Conservation (phyloP, 371 early-diverging fungal genomes). For the Mortierella sp. region DNA sequence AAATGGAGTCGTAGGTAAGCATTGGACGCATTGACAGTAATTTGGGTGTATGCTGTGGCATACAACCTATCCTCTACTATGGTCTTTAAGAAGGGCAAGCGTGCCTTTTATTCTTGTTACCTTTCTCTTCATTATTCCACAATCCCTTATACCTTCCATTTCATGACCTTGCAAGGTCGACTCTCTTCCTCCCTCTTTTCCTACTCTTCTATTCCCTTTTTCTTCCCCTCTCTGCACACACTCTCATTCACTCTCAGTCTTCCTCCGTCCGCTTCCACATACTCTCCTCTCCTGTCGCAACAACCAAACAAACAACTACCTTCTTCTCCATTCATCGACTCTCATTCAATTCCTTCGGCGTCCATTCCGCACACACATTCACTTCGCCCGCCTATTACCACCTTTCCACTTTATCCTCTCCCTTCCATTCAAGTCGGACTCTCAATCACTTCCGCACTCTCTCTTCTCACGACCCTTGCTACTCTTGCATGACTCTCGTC, state of each 20-base stretch:
- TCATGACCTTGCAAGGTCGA: not conserved
- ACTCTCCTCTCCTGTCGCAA: not conserved
- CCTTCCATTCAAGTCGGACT: not conserved
- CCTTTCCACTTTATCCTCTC: not conserved
- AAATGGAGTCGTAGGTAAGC: not conserved
- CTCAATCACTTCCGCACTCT: not conserved
- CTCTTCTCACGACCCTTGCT: not conserved
- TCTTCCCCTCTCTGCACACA: not conserved
- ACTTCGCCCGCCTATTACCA: not conserved
- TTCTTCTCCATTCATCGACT: not conserved
- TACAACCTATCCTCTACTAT: too few species aligned
- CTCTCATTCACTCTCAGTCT: not conserved
- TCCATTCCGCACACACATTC: not conserved
- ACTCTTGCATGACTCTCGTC: too few species aligned
- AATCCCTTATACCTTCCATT: not conserved
- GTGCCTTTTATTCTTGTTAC: not conserved
- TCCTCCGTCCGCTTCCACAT: not conserved
- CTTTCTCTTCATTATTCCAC: not conserved
- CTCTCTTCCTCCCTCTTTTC: not conserved
- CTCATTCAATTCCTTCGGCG: not conserved
- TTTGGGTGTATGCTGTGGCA: not conserved
- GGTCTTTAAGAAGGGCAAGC: too few species aligned
- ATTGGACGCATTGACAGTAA: not conserved
- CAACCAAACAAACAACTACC: not conserved
- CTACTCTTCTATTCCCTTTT: not conserved